phyloP scores from a whole-genome alignment of 2,329 filamentous ascomycete species.

The Septoria petroselini region DNA sequence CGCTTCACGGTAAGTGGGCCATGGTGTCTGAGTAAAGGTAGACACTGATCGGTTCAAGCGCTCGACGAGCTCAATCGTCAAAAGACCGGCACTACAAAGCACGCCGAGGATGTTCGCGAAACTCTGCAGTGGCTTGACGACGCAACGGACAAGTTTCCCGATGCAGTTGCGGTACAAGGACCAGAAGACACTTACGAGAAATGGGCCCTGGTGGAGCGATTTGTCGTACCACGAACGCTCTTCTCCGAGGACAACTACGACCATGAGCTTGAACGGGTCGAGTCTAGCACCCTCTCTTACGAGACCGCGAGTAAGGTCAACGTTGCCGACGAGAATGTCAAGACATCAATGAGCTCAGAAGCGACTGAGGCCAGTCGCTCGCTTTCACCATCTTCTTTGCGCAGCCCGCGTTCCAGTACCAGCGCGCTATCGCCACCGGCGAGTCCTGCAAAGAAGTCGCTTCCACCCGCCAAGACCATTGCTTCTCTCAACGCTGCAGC shows the following conservation, averaged over 20 bases:
- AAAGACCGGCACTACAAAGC: conserved; percentile 42
- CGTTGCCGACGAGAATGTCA: conserved; percentile 37
- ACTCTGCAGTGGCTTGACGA: conserved; percentile 53
- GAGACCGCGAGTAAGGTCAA: conserved; percentile 37
- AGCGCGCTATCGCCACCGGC: conserved; percentile 37
- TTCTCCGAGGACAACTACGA: conserved; percentile 49
- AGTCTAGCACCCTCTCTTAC: conserved; percentile 37
- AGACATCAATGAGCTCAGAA: conserved; percentile 45
- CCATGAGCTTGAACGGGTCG: conserved; percentile 37
- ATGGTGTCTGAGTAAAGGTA: background rate
- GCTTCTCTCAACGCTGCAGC: conserved; percentile 14
- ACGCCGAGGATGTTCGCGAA: conserved; percentile 47
- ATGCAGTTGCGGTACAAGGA: conserved; percentile 48
- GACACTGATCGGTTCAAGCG: conserved; percentile 35
- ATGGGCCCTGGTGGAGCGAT: conserved; percentile 52
- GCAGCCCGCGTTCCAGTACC: conserved; percentile 38
- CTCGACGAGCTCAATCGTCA: conserved; percentile 47
- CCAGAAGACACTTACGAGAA: conserved; percentile 47
- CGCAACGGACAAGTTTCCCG: conserved; percentile 45
- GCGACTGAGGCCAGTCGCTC: conserved; percentile 42
- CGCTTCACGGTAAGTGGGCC: conserved; percentile 48
- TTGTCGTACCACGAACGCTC: conserved; percentile 48
- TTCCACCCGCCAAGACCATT: conserved; percentile 25
- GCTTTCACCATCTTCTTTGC: conserved; percentile 42
- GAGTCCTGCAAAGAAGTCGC: conserved; percentile 32